Base-by-base conservation (phyloP, 495 filamentous ascomycete species). In the Trichoderma erinaceum region DNA sequence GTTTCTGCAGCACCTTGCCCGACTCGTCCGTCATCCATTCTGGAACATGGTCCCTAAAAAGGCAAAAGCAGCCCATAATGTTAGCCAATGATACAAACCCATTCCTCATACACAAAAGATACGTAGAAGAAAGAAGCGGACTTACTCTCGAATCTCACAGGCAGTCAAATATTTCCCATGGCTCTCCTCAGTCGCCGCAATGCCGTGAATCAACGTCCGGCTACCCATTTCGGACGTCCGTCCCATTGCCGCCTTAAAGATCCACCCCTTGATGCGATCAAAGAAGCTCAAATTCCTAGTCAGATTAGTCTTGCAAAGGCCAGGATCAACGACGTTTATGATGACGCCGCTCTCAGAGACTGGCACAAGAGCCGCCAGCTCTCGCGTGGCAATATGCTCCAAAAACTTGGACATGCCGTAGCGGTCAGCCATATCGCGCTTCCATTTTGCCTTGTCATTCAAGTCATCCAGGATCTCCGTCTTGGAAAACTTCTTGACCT, bases 241-340 rank as follows among this genome's bases (percentile, higher is more conserved):
- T 10, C 44, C 68, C 13, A 69, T 11, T 8, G 44, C 13, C 8
- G 29, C 6, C 41, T 38, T 35, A 8, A 23, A 13, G 8, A 61
- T 1, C 29, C 29, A 32, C 21, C 50, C 11, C 35, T 46, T 32
- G 25, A 58, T 1, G 6, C 63, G 50, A 1, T 32, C 18, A 7
- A n/a, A 27, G 3, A n/a, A 12, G 25, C 64, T 46, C 27, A 41
- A 0, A 0, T 84, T 72, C 0, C 79, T 73, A 0, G 27, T 65
- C 0, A 85, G 66, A 4, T 71, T 61, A 2, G 81, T 80, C 27
- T 80, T 73, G 68, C 79, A 81, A 29, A 79, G 68, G 13, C 81
- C 81, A 0, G 83, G 83, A 66, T 79, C 82, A 4, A 82, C 23
- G 68, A 79, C 73, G 63, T 80, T 81, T 67, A 85, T 68, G 15